A percentile compares a stretch with the other conserved stretches of the same genome.
phyloP scores from a whole-genome alignment of 129 eudicot species.

The Escallonia herrerae region DNA sequence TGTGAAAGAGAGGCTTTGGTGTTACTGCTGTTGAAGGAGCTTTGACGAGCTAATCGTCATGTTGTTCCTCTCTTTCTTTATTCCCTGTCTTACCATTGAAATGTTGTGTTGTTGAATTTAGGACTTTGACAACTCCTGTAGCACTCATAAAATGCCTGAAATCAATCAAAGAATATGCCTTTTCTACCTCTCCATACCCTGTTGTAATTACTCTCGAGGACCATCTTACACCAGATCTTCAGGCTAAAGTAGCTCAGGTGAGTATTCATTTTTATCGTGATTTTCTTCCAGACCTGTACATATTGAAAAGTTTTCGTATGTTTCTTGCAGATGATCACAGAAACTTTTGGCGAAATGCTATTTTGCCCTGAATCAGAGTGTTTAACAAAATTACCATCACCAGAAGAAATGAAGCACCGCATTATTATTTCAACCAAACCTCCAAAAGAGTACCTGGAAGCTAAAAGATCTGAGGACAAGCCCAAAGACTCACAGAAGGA shows the following conservation, averaged over 20 bases:
- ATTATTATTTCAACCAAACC: conserved; percentile 86
- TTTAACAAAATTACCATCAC: conserved; percentile 52
- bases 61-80: background rate
- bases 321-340: conserved; percentile 53
- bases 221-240: conserved; percentile 81
- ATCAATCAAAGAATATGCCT: conserved; percentile 80
- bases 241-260: conserved; percentile 90
- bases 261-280: background rate
- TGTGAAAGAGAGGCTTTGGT: too few relatives aligned
- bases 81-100: background rate
- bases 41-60: background rate
- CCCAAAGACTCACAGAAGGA: conserved; percentile 23
- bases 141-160: conserved; percentile 63
- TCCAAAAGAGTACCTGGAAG: conserved; percentile 87
- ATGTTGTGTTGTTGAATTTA: conserved; percentile 12
- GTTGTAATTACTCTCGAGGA: conserved; percentile 85
- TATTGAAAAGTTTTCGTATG: background rate
- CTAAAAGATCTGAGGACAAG: conserved; percentile 33
- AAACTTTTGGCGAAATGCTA: conserved; percentile 68
- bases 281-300: background rate
- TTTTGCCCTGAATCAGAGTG: conserved; percentile 46
- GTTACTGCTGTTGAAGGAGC: background rate
- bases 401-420: conserved; percentile 58
- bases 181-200: conserved; percentile 64
- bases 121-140: conserved; percentile 84